A percentile compares a stretch with the other conserved stretches of the same genome.
phyloP scores from a whole-genome alignment of 2,329 filamentous ascomycete genomes.

The Epichloe aotearoae region DNA sequence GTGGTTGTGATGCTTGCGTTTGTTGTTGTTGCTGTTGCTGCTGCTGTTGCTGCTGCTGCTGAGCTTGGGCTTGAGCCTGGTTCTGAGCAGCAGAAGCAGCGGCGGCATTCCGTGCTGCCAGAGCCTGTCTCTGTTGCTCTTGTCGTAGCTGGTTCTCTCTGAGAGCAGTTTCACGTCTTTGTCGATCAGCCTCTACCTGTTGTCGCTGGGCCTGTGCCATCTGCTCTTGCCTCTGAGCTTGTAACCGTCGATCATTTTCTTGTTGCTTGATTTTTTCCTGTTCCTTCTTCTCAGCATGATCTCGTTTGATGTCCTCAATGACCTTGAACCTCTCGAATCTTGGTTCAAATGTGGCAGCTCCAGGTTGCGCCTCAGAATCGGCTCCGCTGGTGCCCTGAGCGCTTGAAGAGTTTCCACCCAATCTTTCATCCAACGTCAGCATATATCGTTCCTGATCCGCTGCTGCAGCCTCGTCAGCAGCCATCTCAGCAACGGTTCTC shows the following conservation, averaged over 20 bases:
- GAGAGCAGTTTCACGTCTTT: constrained; percentile 22
- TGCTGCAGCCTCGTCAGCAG: constrained; percentile 82
- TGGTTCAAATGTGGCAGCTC: constrained; percentile 63
- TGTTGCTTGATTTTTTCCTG: constrained; percentile 59
- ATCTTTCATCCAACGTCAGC: constrained; percentile 79
- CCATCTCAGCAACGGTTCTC: constrained; percentile 86
- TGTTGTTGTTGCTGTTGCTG: constrained; percentile 1
- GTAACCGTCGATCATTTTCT: constrained; percentile 42
- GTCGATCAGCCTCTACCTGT: constrained; percentile 30
- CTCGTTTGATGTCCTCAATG: constrained; percentile 68
- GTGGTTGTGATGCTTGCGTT: not conserved
- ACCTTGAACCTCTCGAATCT: constrained; percentile 87
- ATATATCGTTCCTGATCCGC: constrained; percentile 85
- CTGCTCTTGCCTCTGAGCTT: constrained; percentile 29
- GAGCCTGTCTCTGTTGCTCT: constrained; percentile 22
- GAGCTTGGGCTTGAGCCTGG: constrained; percentile 10
- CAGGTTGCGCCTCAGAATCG: constrained; percentile 62
- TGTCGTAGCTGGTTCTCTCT: constrained; percentile 24
- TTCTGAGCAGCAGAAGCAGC: constrained; percentile 15
- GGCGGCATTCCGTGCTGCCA: constrained; percentile 15
- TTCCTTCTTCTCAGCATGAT: constrained; percentile 64
- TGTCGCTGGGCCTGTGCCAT: constrained; percentile 32
- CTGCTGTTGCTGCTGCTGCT: constrained; percentile 2
- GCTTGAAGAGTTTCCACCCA: constrained; percentile 46
- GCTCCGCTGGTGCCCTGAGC: constrained; percentile 43